Evolutionary conservation across 2,329 filamentous ascomycete species (phyloP).

Genomic region (Mollisia scopiformis): DNA sequence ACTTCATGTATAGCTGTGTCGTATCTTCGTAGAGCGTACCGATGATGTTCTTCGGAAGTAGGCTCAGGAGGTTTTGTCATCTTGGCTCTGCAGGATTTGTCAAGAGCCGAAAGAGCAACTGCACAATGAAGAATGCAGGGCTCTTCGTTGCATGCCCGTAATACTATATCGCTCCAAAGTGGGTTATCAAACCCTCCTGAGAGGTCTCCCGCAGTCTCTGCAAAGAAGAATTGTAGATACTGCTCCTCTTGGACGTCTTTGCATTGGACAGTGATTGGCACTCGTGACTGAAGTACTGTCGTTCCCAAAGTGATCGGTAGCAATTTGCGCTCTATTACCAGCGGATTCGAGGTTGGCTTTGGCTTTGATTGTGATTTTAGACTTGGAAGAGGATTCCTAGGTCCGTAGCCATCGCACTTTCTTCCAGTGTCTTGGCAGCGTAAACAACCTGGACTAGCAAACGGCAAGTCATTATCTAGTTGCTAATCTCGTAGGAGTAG

Average conservation of each 20-base stretch:
- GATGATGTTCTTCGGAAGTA: constrained; percentile 17
- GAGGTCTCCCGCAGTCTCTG: constrained; percentile 19
- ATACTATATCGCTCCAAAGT: constrained; percentile 23
- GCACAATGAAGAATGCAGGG: constrained; percentile 21
- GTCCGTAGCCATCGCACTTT: constrained; percentile 60
- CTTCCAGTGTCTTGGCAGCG: constrained; percentile 64
- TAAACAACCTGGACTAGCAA: constrained; percentile 61
- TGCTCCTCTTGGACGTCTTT: constrained; percentile 22
- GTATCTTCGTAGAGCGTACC: constrained; percentile 26
- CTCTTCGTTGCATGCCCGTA: constrained; percentile 26
- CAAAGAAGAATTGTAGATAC: constrained; percentile 25
- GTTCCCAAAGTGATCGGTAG: background rate
- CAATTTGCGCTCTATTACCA: background rate
- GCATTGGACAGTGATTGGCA: constrained; percentile 10
- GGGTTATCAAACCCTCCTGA: constrained; percentile 20
- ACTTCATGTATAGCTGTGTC: constrained; percentile 24
- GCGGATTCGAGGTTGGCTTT: no score
- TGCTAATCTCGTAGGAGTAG: no score
- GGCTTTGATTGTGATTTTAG: background rate
- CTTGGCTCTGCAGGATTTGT: constrained; percentile 9
- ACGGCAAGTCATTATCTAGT: no score
- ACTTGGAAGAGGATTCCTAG: background rate
- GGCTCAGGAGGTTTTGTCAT: background rate
- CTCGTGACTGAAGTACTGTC: background rate
- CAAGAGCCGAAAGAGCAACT: constrained; percentile 22